These are phyloP conservation scores for Papiliotrema terrestris DNA, from an alignment of 1,284 basidiomycete genomes.

Conservation along the genomic window DNA sequence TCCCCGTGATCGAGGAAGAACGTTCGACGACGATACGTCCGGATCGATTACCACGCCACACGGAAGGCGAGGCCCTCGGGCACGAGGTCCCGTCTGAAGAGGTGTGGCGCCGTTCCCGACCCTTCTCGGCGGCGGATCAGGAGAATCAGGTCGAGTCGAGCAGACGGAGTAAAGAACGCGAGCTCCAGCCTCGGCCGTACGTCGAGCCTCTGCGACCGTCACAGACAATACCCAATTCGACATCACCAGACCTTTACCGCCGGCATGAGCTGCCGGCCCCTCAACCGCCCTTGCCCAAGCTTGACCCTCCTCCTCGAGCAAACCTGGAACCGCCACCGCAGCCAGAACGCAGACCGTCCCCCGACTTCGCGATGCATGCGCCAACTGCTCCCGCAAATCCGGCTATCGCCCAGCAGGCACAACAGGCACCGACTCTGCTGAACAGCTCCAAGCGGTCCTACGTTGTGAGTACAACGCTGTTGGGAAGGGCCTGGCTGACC, in stretches of 20 bases:
- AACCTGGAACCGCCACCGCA: no score
- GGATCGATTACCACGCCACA: no score
- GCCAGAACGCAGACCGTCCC: not conserved
- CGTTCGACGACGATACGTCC: no score
- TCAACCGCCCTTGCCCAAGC: not conserved
- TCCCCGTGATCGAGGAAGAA: no score
- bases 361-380: not conserved
- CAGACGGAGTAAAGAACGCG: no score
- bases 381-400: not conserved
- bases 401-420: not conserved
- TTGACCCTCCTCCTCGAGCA: no score
- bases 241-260: not conserved
- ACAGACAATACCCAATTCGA: not conserved
- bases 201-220: not conserved
- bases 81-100: no score
- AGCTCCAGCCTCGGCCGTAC: not conserved
- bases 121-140: no score
- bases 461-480: conserved; percentile 13
- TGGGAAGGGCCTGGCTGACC: not conserved
- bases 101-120: no score
- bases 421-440: conserved; percentile 4
- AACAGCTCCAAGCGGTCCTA: conserved; percentile 20
- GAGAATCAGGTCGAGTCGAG: no score
- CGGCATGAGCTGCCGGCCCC: not conserved
- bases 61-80: no score